These are phyloP conservation scores for Vigna reflexopilosa DNA, from an alignment of 306 rosid genomes.

Conservation along the genomic window DNA sequence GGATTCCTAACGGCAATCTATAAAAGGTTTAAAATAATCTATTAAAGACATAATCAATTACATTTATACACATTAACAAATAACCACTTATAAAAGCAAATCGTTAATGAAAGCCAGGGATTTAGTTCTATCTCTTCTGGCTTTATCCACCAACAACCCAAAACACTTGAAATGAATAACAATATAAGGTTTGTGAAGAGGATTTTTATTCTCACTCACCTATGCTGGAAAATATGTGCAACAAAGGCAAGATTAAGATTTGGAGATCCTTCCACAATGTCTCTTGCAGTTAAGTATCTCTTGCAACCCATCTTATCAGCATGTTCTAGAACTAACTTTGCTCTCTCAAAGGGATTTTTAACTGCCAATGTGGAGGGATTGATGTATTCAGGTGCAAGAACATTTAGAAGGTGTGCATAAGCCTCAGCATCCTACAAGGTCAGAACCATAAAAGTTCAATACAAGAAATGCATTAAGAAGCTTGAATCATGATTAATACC, in stretches of 20 bases:
- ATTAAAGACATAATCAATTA: no score
- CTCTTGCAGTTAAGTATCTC: slow-evolving; percentile 90
- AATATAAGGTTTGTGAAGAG: slow-evolving; percentile 29
- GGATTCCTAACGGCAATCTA: no score
- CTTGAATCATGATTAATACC: not conserved
- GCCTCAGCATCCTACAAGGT: slow-evolving; percentile 89
- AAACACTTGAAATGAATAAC: not conserved
- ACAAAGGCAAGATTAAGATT: slow-evolving; percentile 98
- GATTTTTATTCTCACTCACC: slow-evolving; percentile 70
- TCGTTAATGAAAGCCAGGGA: not conserved
- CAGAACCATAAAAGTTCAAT: slow-evolving; percentile 38
- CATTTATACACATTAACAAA: no score
- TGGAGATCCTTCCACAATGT: slow-evolving; percentile 97
- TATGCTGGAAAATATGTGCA: slow-evolving; percentile 93
- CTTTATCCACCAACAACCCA: not conserved
- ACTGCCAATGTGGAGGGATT: slow-evolving; percentile 74
- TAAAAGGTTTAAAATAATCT: no score
- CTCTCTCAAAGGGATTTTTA: slow-evolving; percentile 78
- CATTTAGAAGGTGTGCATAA: slow-evolving; percentile 88
- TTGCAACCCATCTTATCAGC: slow-evolving; percentile 98
- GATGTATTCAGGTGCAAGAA: slow-evolving; percentile 93
- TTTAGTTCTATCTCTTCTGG: not conserved
- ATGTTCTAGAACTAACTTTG: slow-evolving; percentile 90
- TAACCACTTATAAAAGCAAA: not conserved
- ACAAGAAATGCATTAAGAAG: slow-evolving; percentile 9